Percentiles rank a stretch among this genome's conserved stretches.
These are phyloP conservation scores for Chlorella vulgaris DNA, from an alignment of 139 green algal species.

Conservation along the genomic window DNA sequence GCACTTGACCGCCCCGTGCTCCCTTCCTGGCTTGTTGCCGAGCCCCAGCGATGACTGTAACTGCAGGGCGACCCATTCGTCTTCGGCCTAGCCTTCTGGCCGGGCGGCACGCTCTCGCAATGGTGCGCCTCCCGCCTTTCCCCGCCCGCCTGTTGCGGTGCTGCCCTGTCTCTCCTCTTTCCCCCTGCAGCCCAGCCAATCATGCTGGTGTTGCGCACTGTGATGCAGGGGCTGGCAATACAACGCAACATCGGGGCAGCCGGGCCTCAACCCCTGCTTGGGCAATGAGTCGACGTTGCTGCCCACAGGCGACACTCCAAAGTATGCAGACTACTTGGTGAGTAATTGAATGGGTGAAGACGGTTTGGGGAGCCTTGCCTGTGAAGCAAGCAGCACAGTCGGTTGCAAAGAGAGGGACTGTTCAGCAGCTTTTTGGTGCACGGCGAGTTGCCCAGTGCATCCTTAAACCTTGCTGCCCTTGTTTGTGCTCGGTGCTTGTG, in stretches of 20 bases:
- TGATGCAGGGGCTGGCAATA: slow-evolving; percentile 18
- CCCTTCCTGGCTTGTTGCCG: background rate
- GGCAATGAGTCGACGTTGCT: background rate
- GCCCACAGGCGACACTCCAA: background rate
- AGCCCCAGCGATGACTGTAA: background rate
- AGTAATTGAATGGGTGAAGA: background rate
- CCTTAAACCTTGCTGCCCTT: too few relatives aligned
- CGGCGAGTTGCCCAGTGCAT: background rate
- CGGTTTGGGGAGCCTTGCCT: too few relatives aligned
- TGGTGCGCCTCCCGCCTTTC: slow-evolving; percentile 34
- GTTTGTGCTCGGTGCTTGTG: background rate
- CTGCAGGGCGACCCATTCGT: slow-evolving; percentile 47
- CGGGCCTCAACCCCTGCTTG: slow-evolving; percentile 47
- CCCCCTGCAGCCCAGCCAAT: too few relatives aligned
- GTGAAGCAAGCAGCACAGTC: too few relatives aligned
- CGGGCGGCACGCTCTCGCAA: slow-evolving; percentile 38
- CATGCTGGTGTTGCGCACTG: background rate
- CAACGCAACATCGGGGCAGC: slow-evolving; percentile 12
- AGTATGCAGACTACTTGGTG: slow-evolving; percentile 32
- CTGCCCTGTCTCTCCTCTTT: too few relatives aligned
- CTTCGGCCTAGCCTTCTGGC: slow-evolving; percentile 57
- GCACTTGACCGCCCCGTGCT: background rate
- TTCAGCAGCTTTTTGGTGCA: too few relatives aligned
- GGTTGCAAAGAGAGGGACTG: too few relatives aligned
- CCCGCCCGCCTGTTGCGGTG: too few relatives aligned